phyloP scores from a whole-genome alignment of 1,284 basidiomycete genomes.

The Moesziomyces globuligerus region DNA sequence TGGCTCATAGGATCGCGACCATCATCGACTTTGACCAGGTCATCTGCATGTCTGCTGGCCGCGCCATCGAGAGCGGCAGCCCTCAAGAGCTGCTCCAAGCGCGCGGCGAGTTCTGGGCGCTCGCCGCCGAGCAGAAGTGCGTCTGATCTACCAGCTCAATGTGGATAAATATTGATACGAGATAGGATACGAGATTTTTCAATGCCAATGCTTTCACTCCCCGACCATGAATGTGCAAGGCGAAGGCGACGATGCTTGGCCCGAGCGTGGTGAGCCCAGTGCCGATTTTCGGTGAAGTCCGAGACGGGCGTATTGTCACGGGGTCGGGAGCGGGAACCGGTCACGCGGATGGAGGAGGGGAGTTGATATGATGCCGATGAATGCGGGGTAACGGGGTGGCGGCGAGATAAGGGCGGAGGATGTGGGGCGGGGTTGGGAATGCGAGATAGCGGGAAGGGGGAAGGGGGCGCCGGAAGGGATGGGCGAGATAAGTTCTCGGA shows the following conservation, averaged over 20 bases:
- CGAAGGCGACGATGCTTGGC: no score
- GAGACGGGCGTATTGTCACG: neutral
- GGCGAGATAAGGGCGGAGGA: neutral
- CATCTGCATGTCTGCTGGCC: constrained; percentile 78
- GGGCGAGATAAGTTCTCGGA: constrained; percentile 31
- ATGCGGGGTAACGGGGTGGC: neutral
- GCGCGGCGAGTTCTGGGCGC: constrained; percentile 47
- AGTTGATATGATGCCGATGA: neutral
- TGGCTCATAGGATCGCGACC: constrained; percentile 76
- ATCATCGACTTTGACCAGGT: constrained; percentile 80
- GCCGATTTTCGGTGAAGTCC: neutral
- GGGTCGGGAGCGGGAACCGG: no score
- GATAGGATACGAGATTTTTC: neutral
- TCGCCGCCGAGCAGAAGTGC: constrained; percentile 57
- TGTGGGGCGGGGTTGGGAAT: neutral
- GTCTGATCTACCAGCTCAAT: constrained; percentile 8
- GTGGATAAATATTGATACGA: neutral
- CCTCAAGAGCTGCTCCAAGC: constrained; percentile 38
- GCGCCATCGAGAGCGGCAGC: constrained; percentile 73
- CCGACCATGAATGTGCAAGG: no score
- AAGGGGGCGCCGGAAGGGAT: neutral
- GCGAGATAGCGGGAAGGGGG: neutral
- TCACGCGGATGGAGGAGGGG: neutral
- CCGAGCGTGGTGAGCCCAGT: no score
- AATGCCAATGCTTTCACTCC: neutral